These are phyloP conservation scores for Parasarocladium wereldwijsianum DNA, from an alignment of 2,329 filamentous ascomycete species.

Conservation along the genomic window DNA sequence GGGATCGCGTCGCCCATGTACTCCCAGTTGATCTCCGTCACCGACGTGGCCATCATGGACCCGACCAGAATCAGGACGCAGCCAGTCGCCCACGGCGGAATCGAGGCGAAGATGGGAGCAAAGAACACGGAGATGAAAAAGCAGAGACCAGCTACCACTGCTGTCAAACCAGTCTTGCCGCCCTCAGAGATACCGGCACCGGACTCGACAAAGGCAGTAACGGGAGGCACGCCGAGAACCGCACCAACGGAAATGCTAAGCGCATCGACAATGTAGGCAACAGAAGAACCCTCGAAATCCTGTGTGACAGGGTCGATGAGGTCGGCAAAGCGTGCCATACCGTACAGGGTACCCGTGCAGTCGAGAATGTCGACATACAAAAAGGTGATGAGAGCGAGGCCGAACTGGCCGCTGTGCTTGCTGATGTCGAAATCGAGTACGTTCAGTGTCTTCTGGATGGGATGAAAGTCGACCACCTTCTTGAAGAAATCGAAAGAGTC, in stretches of 20 bases:
- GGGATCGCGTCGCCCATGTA: constrained; percentile 76
- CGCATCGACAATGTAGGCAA: constrained; percentile 75
- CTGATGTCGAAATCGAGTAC: constrained; percentile 63
- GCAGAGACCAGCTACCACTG: constrained; percentile 63
- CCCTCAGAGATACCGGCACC: constrained; percentile 82
- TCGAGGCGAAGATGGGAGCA: constrained; percentile 78
- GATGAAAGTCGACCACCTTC: constrained; percentile 71
- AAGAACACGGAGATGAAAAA: constrained; percentile 86
- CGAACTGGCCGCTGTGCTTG: constrained; percentile 59
- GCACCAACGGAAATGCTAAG: constrained; percentile 65
- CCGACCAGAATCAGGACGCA: constrained; percentile 80
- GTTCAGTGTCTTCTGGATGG: constrained; percentile 52
- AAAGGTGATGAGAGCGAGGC: constrained; percentile 74
- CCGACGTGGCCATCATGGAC: constrained; percentile 70
- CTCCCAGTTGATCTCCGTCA: constrained; percentile 75
- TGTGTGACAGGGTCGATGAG: constrained; percentile 69
- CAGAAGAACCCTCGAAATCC: constrained; percentile 74
- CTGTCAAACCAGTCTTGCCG: constrained; percentile 71
- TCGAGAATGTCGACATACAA: constrained; percentile 85
- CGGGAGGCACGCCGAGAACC: constrained; percentile 62
- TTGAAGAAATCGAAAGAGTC: constrained; percentile 74
- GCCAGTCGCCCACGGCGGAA: constrained; percentile 79
- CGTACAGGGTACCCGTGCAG: constrained; percentile 73
- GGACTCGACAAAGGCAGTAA: constrained; percentile 81
- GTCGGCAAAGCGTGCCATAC: constrained; percentile 74